Conservation (phyloP, 768 basidiomycete species). For the Lactarius sp. region DNA sequence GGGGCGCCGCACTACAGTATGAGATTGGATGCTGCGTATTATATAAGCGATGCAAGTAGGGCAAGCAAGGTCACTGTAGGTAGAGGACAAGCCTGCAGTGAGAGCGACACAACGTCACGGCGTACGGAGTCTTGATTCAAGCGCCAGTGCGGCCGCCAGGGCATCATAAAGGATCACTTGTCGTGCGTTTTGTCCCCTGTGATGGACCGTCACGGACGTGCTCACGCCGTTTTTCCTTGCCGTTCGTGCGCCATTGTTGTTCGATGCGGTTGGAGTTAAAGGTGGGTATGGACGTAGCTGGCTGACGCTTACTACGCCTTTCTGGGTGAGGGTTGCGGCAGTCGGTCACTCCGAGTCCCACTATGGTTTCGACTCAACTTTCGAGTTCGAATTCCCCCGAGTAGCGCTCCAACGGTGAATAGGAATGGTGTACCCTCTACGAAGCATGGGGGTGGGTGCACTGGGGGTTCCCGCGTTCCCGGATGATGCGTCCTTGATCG, state of each 20-base stretch:
- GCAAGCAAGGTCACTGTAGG: too few relatives aligned
- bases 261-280: slow-evolving; percentile 28
- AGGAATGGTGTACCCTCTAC: too few relatives aligned
- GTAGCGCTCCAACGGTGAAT: too few relatives aligned
- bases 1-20: slow-evolving; percentile 54
- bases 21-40: slow-evolving; percentile 54
- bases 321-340: too few relatives aligned
- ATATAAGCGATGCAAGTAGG: neutral
- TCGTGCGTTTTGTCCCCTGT: slow-evolving; percentile 75
- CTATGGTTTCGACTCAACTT: too few relatives aligned
- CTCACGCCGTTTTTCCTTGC: slow-evolving; percentile 69
- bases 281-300: slow-evolving; percentile 15
- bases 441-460: too few relatives aligned
- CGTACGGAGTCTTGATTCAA: slow-evolving; percentile 85
- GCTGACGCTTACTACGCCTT: slow-evolving; percentile 3
- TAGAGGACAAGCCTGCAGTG: neutral
- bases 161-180: slow-evolving; percentile 94
- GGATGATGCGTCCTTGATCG: too few relatives aligned
- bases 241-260: slow-evolving; percentile 41
- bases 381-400: too few relatives aligned
- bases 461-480: too few relatives aligned
- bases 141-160: too few relatives aligned
- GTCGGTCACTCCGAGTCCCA: too few relatives aligned
- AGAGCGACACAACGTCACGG: slow-evolving; percentile 40
- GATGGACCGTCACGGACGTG: slow-evolving; percentile 38